Evolutionary conservation across 1,139 yeast genomes (phyloP).

Genomic region (Geotrichum fermentans): DNA sequence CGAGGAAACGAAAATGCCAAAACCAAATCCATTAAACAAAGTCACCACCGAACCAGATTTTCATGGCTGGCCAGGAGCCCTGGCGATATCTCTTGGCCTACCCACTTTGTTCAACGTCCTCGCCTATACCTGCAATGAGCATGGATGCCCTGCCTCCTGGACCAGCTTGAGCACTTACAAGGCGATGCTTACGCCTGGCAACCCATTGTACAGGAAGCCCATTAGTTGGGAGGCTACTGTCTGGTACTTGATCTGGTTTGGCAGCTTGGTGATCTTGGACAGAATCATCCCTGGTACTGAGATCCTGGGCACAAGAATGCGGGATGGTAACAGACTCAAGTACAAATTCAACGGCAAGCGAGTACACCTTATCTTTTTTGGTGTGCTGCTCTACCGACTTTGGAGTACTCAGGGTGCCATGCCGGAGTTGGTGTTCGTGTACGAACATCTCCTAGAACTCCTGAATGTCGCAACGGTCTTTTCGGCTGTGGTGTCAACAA

Average conservation of each 20-base stretch:
- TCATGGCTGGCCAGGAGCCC: slow-evolving; percentile 70
- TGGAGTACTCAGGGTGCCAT: slow-evolving; percentile 48
- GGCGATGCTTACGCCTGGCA: slow-evolving; percentile 18
- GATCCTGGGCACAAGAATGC: slow-evolving; percentile 60
- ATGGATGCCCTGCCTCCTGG: slow-evolving; percentile 36
- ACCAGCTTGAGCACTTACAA: slow-evolving; percentile 23
- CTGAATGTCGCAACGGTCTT: slow-evolving; percentile 60
- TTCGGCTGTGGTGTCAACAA: slow-evolving; percentile 56
- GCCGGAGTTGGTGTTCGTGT: slow-evolving; percentile 77
- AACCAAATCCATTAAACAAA: slow-evolving; percentile 53
- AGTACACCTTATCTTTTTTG: slow-evolving; percentile 47
- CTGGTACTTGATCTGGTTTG: slow-evolving; percentile 73
- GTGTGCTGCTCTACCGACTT: slow-evolving; percentile 50
- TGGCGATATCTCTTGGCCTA: slow-evolving; percentile 58
- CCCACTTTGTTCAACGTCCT: slow-evolving; percentile 60
- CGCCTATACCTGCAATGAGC: slow-evolving; percentile 44
- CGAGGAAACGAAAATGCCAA: slow-evolving; percentile 9
- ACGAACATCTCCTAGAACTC: slow-evolving; percentile 62
- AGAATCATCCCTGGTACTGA: slow-evolving; percentile 65
- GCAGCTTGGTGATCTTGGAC: slow-evolving; percentile 58
- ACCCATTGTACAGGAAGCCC: slow-evolving; percentile 18
- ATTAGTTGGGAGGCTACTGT: slow-evolving; percentile 48
- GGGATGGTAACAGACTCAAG: slow-evolving; percentile 66
- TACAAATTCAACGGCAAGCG: slow-evolving; percentile 81
- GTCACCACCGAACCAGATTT: slow-evolving; percentile 67